phyloP scores from a whole-genome alignment of 2,329 filamentous ascomycete species.

The Aschersonia sp. region DNA sequence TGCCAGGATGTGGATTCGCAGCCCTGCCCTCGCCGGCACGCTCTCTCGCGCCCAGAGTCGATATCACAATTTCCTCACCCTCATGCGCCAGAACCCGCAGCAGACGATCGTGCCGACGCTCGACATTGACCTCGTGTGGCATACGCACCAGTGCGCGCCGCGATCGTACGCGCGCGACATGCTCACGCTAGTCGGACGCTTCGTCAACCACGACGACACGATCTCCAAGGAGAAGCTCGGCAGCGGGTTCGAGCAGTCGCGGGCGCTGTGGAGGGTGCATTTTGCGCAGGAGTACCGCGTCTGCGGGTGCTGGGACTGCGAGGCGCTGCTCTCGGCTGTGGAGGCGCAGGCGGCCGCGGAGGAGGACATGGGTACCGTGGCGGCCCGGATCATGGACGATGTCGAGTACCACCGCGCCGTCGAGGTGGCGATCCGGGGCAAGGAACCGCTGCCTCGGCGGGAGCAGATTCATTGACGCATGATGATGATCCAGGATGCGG shows the following conservation, averaged over 20 bases:
- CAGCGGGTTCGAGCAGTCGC: conserved; percentile 14
- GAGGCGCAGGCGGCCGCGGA: conserved; percentile 2
- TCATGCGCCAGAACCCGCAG: conserved; percentile 14
- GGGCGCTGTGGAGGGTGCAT: conserved; percentile 12
- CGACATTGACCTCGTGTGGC: conserved; percentile 28
- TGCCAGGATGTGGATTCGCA: conserved; percentile 21
- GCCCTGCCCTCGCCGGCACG: conserved; percentile 18
- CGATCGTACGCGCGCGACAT: conserved; percentile 11
- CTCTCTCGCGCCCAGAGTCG: conserved; percentile 18
- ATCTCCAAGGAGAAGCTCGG: conserved; percentile 13
- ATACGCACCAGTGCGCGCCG: conserved; percentile 24
- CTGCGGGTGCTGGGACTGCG: conserved; percentile 23
- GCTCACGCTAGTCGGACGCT: conserved; percentile 7
- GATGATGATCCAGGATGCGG: no score
- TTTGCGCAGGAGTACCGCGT: conserved; percentile 20
- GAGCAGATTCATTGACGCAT: no score
- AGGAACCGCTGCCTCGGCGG: conserved; percentile 1
- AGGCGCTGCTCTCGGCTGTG: conserved; percentile 14
- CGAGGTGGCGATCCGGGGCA: conserved; percentile 5
- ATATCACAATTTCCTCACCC: conserved; percentile 22
- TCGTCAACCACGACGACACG: conserved; percentile 25
- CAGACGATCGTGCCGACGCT: conserved; percentile 22
- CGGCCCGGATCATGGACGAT: conserved; percentile 1
- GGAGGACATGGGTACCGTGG: background rate
- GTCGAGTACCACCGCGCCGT: conserved; percentile 7